Conservation (phyloP, 2,329 filamentous ascomycete species). For the Aspergillus sp. region DNA sequence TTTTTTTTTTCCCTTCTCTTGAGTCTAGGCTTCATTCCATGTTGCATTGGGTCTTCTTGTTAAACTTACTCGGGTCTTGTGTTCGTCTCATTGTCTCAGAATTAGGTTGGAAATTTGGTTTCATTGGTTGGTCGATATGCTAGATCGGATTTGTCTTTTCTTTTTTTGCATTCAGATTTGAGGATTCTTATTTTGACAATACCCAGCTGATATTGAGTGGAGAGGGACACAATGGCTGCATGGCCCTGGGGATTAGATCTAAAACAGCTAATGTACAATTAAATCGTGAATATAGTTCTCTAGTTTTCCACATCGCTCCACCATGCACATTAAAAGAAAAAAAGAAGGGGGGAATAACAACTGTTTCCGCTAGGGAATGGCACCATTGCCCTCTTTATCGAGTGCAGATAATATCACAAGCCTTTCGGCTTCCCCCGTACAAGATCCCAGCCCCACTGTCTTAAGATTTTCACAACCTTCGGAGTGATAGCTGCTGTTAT, state of each 20-base stretch:
- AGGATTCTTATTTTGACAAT: not conserved
- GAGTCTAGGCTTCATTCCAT: not conserved
- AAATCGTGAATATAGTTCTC: slow-evolving; percentile 9
- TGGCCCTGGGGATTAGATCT: slow-evolving; percentile 22
- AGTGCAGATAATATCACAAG: not conserved
- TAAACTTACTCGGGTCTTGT: not conserved
- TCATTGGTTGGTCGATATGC: not conserved
- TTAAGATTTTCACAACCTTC: slow-evolving; percentile 84
- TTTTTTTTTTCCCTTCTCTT: not conserved
- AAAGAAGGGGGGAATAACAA: not conserved
- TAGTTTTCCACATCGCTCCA: slow-evolving; percentile 14
- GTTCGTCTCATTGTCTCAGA: too few relatives aligned
- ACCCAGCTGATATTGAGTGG: slow-evolving; percentile 11
- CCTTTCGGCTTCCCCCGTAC: slow-evolving; percentile 63
- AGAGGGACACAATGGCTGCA: slow-evolving; percentile 11
- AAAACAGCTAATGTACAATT: slow-evolving; percentile 28
- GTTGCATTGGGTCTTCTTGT: not conserved
- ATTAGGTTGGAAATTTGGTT: not conserved
- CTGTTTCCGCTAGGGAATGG: too few relatives aligned
- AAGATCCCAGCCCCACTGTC: slow-evolving; percentile 91
- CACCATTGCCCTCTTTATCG: too few relatives aligned
- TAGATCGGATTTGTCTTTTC: not conserved
- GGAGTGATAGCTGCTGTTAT: slow-evolving; percentile 85
- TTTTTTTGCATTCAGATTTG: slow-evolving; percentile 3
- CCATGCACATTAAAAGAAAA: slow-evolving; percentile 6